These are phyloP conservation scores for Cadophora sp. DNA, from an alignment of 2,329 filamentous ascomycete species.

Conservation along the genomic window DNA sequence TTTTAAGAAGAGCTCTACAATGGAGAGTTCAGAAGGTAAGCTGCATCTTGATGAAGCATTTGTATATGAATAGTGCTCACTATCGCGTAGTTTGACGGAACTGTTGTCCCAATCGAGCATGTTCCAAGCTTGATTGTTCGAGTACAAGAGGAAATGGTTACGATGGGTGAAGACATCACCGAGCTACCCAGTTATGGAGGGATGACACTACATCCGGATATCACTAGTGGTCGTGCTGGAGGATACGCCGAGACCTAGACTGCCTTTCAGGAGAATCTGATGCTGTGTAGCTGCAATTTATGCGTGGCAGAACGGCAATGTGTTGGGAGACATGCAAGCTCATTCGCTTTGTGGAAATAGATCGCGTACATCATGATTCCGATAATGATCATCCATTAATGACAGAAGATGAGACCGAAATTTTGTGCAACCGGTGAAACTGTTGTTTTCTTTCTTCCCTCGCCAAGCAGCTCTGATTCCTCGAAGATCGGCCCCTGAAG, in stretches of 20 bases:
- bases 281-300: neutral
- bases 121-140: conserved; percentile 31
- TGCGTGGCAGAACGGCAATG: neutral
- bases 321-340: neutral
- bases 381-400: neutral
- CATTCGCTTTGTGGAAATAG: neutral
- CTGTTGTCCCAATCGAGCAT: conserved; percentile 23
- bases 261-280: neutral
- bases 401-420: neutral
- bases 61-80: neutral
- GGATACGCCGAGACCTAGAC: conserved; percentile 19
- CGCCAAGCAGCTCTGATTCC: no score
- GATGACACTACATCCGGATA: conserved; percentile 34
- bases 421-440: neutral
- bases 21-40: conserved; percentile 41
- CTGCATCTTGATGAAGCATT: neutral
- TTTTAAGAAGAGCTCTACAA: conserved; percentile 33
- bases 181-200: conserved; percentile 36
- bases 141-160: conserved; percentile 36
- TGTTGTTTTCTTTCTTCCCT: no score
- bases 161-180: conserved; percentile 23
- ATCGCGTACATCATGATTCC: neutral
- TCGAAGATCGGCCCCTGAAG: neutral
- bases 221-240: conserved; percentile 32
- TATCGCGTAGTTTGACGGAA: conserved; percentile 33